phyloP scores from a whole-genome alignment of 352 stramenopile species.

The Phytopythium kandeliae region DNA sequence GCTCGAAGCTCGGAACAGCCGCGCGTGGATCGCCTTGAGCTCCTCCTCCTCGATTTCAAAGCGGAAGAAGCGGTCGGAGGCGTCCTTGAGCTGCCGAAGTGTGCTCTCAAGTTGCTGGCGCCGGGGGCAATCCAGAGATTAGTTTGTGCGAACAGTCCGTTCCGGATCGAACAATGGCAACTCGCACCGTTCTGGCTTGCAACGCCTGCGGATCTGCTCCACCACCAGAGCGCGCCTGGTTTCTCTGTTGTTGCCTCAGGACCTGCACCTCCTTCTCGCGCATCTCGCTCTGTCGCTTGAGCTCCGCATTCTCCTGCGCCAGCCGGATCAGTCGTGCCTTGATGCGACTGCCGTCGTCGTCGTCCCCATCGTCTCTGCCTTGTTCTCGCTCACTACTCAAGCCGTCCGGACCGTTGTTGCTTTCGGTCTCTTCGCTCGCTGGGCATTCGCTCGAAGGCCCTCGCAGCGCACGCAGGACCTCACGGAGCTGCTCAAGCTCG shows the following conservation, averaged over 20 bases:
- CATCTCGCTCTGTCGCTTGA: slow-evolving; percentile 53
- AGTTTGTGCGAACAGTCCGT: too few species aligned
- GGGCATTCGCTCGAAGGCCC: slow-evolving; percentile 8
- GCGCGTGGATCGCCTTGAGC: slow-evolving; percentile 64
- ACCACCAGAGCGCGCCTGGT: neutral
- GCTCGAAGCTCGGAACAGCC: slow-evolving; percentile 36
- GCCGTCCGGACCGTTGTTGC: slow-evolving; percentile 3
- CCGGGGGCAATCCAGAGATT: too few species aligned
- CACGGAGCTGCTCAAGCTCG: slow-evolving; percentile 77
- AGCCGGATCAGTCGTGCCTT: slow-evolving; percentile 33
- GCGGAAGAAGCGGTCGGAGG: slow-evolving; percentile 85
- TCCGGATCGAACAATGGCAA: too few species aligned
- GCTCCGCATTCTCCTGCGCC: slow-evolving; percentile 62
- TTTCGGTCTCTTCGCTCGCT: slow-evolving; percentile 6
- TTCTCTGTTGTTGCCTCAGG: slow-evolving; percentile 17
- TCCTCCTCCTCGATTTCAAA: slow-evolving; percentile 94
- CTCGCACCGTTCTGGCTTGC: slow-evolving; percentile 20
- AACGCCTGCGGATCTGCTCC: slow-evolving; percentile 17
- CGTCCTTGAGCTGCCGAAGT: slow-evolving; percentile 65
- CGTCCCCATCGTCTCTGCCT: slow-evolving; percentile 15
- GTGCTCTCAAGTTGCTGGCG: slow-evolving; percentile 68
- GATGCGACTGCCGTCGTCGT: slow-evolving; percentile 15
- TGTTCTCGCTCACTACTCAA: slow-evolving; percentile 13
- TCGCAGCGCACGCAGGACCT: slow-evolving; percentile 45
- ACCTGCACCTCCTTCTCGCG: slow-evolving; percentile 58